These are phyloP conservation scores for Skeletonema tropicum DNA, from an alignment of 108 stramenopile species.

Conservation along the genomic window DNA sequence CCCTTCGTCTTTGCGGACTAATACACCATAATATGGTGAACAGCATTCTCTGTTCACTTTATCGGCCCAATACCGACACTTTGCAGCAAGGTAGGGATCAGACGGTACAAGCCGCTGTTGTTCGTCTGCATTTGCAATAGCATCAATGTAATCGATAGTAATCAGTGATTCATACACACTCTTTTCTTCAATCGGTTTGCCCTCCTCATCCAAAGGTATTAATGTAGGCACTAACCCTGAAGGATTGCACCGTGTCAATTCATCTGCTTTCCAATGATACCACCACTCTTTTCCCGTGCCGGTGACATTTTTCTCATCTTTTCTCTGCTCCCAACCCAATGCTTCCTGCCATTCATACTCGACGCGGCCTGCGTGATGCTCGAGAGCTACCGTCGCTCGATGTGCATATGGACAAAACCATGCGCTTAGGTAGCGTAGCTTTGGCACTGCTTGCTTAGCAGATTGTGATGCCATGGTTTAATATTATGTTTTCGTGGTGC, in stretches of 20 bases:
- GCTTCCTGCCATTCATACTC: conserved; percentile 88
- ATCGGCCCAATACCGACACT: conserved; percentile 72
- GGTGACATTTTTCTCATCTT: conserved; percentile 71
- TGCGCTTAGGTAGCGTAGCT: conserved; percentile 76
- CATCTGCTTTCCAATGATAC: conserved; percentile 89
- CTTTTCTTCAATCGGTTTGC: conserved; percentile 50
- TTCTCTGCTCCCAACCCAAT: conserved; percentile 80
- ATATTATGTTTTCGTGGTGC: too few species aligned
- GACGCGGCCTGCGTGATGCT: conserved; percentile 72
- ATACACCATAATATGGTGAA: conserved; percentile 80
- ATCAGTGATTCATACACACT: conserved; percentile 79
- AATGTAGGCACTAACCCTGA: conserved; percentile 82
- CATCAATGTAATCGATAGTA: conserved; percentile 77
- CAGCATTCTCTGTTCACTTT: conserved; percentile 84
- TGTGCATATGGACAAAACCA: conserved; percentile 93
- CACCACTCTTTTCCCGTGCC: conserved; percentile 85
- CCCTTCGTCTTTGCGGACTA: conserved; percentile 70
- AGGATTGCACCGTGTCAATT: conserved; percentile 69
- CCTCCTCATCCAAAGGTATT: conserved; percentile 53
- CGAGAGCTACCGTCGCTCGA: conserved; percentile 81
- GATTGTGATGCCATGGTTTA: neutral
- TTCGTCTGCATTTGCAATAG: conserved; percentile 59
- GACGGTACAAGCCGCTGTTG: conserved; percentile 56
- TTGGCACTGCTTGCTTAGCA: conserved; percentile 33
- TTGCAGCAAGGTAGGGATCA: conserved; percentile 78